Evolutionary conservation across 2,329 filamentous ascomycete genomes (phyloP), one percentile per base, ranked within the genome.

Genomic region (Ascochyta rabiei): DNA sequence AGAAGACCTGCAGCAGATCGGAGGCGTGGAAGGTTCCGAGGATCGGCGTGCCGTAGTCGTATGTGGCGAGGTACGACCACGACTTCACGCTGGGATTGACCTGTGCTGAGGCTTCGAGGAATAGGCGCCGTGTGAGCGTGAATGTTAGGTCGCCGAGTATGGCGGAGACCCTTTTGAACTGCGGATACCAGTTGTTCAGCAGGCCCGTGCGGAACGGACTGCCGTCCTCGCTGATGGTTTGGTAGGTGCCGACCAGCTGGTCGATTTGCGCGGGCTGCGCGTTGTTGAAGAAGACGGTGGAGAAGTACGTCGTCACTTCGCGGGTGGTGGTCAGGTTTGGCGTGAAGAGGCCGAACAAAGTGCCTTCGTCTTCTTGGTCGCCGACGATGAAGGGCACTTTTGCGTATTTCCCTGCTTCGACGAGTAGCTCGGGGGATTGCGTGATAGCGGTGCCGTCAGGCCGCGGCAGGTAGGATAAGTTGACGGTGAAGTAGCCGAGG

Each of bases 301-400:
- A 66, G 19, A 95, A 74, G 66, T 93, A 93, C 16, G 81, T 75
- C 30, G 85, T 80, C 0, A 93, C 62, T 6, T 85, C 74, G 1
- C 75, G 75, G 0, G 81, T 84, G 1, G 81, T 88, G 9, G 84
- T 89, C 45, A 93, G 76, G 69, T 92, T 90, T 28, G 74, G 69
- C 60, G 90, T 88, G 71, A 88, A 87, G 30, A 93, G 78, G 5
- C 86, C 80, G 69, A 93, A 91, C 2, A 93, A 73, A 0, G 89
- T 91, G 16, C 89, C 89, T 73, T 93, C 89, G 67, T 93, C 90
- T 77, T 93, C 89, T 72, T 91, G 88, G 67, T 91, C 83, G 37
- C 90, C 89, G 34, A 89, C 82, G 51, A 88, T 87, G 68, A 87
- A 81, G 2, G 86, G 86, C 0, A 88, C 82, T 12, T 80, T 79